A percentile compares a stretch with the other conserved stretches of the same genome.
Conservation (phyloP, 140 eudicot genomes). For the Anethum foeniculum region DNA sequence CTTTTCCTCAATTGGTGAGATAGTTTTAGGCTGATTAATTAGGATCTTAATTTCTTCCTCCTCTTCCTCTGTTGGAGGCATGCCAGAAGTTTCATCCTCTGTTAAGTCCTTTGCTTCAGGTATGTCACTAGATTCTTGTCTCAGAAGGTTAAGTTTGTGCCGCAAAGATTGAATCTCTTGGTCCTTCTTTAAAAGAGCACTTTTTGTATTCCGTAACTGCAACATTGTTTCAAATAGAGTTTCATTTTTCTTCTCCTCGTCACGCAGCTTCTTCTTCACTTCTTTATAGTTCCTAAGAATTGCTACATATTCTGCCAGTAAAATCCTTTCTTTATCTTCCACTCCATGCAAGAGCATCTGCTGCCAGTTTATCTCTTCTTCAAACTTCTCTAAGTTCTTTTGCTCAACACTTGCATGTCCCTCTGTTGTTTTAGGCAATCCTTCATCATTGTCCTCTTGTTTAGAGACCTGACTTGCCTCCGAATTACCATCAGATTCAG, state of each 20-base stretch:
- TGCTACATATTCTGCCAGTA: slow-evolving; percentile 46
- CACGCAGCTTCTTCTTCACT: slow-evolving; percentile 51
- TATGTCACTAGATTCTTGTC: slow-evolving; percentile 19
- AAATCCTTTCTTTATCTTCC: slow-evolving; percentile 66
- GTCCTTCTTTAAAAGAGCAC: slow-evolving; percentile 40
- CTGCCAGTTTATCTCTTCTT: slow-evolving; percentile 45
- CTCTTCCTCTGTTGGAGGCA: slow-evolving; percentile 22
- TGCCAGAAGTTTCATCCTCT: not conserved
- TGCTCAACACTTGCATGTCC: slow-evolving; percentile 1
- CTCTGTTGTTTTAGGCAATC: not conserved
- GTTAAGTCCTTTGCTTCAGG: not conserved
- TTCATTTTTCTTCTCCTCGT: slow-evolving; percentile 54
- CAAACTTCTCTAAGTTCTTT: slow-evolving; percentile 17
- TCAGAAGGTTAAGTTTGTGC: slow-evolving; percentile 34
- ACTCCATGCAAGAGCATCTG: slow-evolving; percentile 54
- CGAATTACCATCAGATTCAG: slow-evolving; percentile 4
- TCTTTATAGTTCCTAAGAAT: slow-evolving; percentile 68
- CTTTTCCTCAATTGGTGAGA: slow-evolving; percentile 53
- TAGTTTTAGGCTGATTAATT: slow-evolving; percentile 20
- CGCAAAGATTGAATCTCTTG: slow-evolving; percentile 43
- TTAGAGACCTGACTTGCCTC: slow-evolving; percentile 6
- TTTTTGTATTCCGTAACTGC: slow-evolving; percentile 37
- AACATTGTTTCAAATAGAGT: slow-evolving; percentile 27
- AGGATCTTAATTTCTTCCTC: slow-evolving; percentile 24
- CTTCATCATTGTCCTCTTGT: not conserved